Evolutionary conservation across 768 basidiomycete species (phyloP).

Genomic region (Hericium erinaceus): DNA sequence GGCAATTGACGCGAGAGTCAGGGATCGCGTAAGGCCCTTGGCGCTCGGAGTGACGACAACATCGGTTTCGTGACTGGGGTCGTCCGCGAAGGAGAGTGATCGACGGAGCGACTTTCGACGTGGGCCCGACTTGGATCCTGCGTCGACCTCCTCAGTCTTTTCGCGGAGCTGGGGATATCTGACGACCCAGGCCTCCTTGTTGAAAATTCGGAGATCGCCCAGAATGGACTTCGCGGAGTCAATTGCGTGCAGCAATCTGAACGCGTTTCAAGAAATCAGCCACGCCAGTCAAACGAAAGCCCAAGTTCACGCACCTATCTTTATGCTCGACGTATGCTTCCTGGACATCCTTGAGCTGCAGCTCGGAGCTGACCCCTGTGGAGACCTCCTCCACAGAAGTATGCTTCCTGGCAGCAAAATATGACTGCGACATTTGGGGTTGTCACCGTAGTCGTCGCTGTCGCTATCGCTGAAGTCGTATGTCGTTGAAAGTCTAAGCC

Average conservation of each 20-base stretch:
- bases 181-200: slow-evolving; percentile 80
- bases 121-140: slow-evolving; percentile 20
- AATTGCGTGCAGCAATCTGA: slow-evolving; percentile 70
- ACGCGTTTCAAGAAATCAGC: not conserved
- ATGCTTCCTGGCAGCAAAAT: not conserved
- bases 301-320: slow-evolving; percentile 6
- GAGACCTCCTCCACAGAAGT: not conserved
- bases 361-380: not conserved
- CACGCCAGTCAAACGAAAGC: not conserved
- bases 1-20: slow-evolving; percentile 46
- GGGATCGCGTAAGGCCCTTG: slow-evolving; percentile 42
- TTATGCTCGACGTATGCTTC: slow-evolving; percentile 9
- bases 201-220: slow-evolving; percentile 66
- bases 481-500: not conserved
- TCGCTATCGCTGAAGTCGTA: not conserved
- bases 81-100: slow-evolving; percentile 79
- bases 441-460: not conserved
- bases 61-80: slow-evolving; percentile 57
- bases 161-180: slow-evolving; percentile 74
- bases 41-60: slow-evolving; percentile 46
- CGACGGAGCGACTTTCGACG: slow-evolving; percentile 43
- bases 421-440: slow-evolving; percentile 3
- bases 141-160: slow-evolving; percentile 21
- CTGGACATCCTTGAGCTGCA: slow-evolving; percentile 2
- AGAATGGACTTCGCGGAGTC: slow-evolving; percentile 63